These are phyloP conservation scores for Aspergillus sp. DNA, from an alignment of 2,329 filamentous ascomycete species.

Conservation along the genomic window DNA sequence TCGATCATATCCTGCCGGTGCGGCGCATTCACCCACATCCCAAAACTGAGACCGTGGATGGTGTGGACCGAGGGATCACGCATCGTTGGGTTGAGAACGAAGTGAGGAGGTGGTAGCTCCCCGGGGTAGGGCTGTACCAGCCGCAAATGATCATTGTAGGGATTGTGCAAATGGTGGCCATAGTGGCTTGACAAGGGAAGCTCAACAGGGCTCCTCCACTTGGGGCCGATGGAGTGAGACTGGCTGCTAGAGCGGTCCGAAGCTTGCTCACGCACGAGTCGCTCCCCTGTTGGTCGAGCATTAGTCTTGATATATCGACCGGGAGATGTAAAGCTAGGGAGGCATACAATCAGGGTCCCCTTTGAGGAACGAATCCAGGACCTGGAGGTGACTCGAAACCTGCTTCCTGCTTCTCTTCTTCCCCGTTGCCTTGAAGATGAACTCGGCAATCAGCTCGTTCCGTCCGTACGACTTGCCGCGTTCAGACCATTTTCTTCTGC, in stretches of 20 bases:
- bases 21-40: slow-evolving; percentile 47
- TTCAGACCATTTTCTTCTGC: slow-evolving; percentile 53
- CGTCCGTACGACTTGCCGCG: slow-evolving; percentile 57
- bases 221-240: slow-evolving; percentile 30
- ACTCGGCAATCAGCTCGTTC: slow-evolving; percentile 62
- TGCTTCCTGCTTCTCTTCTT: slow-evolving; percentile 56
- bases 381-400: slow-evolving; percentile 64
- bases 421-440: slow-evolving; percentile 56
- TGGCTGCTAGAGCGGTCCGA: slow-evolving; percentile 34
- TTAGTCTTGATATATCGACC: neutral
- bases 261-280: slow-evolving; percentile 38
- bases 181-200: slow-evolving; percentile 32
- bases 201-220: slow-evolving; percentile 35
- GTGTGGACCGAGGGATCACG: slow-evolving; percentile 29
- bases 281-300: slow-evolving; percentile 31
- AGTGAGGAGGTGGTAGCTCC: slow-evolving; percentile 35
- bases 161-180: slow-evolving; percentile 22
- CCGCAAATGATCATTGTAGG: slow-evolving; percentile 33
- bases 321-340: neutral
- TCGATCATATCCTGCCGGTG: slow-evolving; percentile 37
- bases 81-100: slow-evolving; percentile 34
- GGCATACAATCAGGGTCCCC: slow-evolving; percentile 53
- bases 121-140: slow-evolving; percentile 33
- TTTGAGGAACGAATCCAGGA: slow-evolving; percentile 57
- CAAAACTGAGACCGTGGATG: slow-evolving; percentile 42